Evolutionary conservation across 2,329 filamentous ascomycete genomes (phyloP).

Genomic region (Monosporascus sp.): DNA sequence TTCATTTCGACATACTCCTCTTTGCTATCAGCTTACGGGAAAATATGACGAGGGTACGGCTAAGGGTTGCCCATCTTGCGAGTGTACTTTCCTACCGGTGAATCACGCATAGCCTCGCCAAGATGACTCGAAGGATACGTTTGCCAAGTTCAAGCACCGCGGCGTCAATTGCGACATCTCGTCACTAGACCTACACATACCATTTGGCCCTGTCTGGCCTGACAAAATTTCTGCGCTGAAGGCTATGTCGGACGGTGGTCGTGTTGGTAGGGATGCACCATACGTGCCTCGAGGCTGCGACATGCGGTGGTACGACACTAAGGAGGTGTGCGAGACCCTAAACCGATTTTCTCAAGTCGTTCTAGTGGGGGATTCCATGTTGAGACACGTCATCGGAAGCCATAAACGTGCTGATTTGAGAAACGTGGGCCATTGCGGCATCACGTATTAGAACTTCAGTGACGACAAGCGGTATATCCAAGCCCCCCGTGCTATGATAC

Average conservation of each 20-base stretch:
- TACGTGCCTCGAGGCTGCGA: constrained; percentile 40
- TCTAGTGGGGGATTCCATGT: constrained; percentile 43
- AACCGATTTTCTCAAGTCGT: constrained; percentile 40
- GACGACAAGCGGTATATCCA: constrained; percentile 30
- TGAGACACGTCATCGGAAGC: constrained; percentile 41
- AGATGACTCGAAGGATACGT: constrained; percentile 27
- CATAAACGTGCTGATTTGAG: constrained; percentile 38
- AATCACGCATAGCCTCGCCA: constrained; percentile 3
- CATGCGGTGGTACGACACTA: constrained; percentile 41
- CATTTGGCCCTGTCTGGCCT: constrained; percentile 26
- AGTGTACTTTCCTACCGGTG: background rate
- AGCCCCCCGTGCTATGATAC: background rate
- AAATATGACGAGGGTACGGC: background rate
- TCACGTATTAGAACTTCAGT: constrained; percentile 45
- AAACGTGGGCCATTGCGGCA: constrained; percentile 43
- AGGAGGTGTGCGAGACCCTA: constrained; percentile 39
- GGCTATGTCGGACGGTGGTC: constrained; percentile 37
- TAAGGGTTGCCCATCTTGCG: background rate
- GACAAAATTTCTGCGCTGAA: constrained; percentile 30
- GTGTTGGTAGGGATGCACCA: constrained; percentile 38
- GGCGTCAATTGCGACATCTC: constrained; percentile 35
- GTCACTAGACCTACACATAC: constrained; percentile 36
- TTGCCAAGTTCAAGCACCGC: constrained; percentile 36
- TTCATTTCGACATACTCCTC: background rate
- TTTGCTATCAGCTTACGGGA: background rate